phyloP scores from a whole-genome alignment of 164 flowering plant species.

The Berberis vulgaris region DNA sequence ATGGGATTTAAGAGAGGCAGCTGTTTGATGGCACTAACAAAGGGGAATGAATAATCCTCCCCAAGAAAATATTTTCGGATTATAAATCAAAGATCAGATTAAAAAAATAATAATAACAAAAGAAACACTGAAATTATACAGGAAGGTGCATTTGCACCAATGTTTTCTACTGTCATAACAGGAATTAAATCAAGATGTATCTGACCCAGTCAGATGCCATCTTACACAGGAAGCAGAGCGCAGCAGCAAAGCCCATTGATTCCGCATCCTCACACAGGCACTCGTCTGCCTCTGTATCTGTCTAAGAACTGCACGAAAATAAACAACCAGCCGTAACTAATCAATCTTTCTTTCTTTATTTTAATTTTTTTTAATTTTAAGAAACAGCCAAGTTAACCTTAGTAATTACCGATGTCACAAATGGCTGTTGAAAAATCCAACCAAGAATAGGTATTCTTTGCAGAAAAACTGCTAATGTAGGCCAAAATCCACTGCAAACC shows the following conservation, averaged over 20 bases:
- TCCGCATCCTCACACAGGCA: conserved; percentile 23
- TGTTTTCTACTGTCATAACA: background rate
- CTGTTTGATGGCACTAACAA: no score
- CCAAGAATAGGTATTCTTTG: conserved; percentile 88
- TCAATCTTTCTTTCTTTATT: background rate
- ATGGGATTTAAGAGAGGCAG: no score
- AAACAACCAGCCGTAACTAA: background rate
- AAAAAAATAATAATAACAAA: no score
- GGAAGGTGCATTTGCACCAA: background rate
- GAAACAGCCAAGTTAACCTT: background rate
- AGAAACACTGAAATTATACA: no score
- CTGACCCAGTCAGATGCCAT: background rate
- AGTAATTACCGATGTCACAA: conserved; percentile 57
- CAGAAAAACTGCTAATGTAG: conserved; percentile 73
- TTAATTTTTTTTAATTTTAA: background rate
- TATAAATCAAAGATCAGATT: no score
- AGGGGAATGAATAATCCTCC: no score
- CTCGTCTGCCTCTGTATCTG: conserved; percentile 22
- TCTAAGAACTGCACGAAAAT: conserved; percentile 19
- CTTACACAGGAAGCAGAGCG: background rate
- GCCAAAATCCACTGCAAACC: conserved; percentile 81
- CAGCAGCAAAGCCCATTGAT: background rate
- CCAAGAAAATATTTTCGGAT: no score
- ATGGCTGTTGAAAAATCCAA: conserved; percentile 86
- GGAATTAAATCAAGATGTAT: background rate